Evolutionary conservation across 2,329 filamentous ascomycete species (phyloP).

Genomic region (Apiospora marii): DNA sequence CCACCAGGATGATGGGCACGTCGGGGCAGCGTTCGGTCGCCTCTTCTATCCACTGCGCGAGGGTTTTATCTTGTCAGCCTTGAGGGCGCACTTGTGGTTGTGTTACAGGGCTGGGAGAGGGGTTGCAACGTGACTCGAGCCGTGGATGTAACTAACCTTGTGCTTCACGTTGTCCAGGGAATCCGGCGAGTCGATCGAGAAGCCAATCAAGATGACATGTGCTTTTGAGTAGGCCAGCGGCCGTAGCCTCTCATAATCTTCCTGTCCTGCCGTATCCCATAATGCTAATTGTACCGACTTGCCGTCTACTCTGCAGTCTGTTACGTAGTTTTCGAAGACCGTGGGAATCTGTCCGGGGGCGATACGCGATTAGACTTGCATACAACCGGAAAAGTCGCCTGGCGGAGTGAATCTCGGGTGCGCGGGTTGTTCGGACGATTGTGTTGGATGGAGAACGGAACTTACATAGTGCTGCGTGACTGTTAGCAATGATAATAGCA

Average conservation of each 20-base stretch:
- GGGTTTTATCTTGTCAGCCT: slow-evolving; percentile 19
- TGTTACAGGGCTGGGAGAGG: background rate
- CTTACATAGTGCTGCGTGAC: slow-evolving; percentile 28
- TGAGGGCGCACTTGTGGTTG: background rate
- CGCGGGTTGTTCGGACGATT: background rate
- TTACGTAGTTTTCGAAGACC: slow-evolving; percentile 99
- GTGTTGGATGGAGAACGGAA: slow-evolving; percentile 8
- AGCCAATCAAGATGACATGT: slow-evolving; percentile 95
- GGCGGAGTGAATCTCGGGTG: background rate
- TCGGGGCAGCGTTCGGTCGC: slow-evolving; percentile 89
- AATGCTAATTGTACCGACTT: slow-evolving; percentile 98
- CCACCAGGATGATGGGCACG: slow-evolving; percentile 94
- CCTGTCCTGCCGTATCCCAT: slow-evolving; percentile 99
- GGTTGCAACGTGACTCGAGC: background rate
- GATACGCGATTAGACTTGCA: slow-evolving; percentile 3
- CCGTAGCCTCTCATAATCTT: slow-evolving; percentile 96
- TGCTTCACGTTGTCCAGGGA: slow-evolving; percentile 98
- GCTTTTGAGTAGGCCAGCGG: slow-evolving; percentile 96
- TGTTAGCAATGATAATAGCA: slow-evolving; percentile 37
- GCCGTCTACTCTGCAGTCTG: slow-evolving; percentile 96
- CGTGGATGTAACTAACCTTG: slow-evolving; percentile 67
- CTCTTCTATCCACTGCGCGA: slow-evolving; percentile 87
- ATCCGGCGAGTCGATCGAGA: slow-evolving; percentile 93
- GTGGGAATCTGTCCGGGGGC: slow-evolving; percentile 76
- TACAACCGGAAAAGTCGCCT: background rate